Percentiles rank a stretch among this genome's conserved stretches.
Evolutionary conservation across 1,139 yeast species (phyloP).

Genomic region (Kodamaea plutei): DNA sequence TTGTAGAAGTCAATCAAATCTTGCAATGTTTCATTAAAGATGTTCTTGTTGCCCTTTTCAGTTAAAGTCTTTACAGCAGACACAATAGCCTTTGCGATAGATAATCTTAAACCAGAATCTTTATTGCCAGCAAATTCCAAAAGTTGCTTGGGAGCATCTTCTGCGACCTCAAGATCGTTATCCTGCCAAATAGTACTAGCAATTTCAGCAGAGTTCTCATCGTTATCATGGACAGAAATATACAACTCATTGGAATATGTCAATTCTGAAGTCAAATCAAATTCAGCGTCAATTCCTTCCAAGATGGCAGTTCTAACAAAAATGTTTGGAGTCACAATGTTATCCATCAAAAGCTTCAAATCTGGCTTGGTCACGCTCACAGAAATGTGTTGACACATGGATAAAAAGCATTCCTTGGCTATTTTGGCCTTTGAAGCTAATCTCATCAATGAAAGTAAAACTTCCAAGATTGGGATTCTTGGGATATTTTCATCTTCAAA

Average conservation of each 20-base stretch:
- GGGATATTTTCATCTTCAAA: constrained; percentile 68
- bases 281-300: constrained; percentile 83
- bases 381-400: constrained; percentile 73
- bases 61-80: constrained; percentile 34
- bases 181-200: constrained; percentile 88
- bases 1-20: constrained; percentile 52
- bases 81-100: constrained; percentile 62
- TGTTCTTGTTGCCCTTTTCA: constrained; percentile 15
- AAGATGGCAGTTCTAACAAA: constrained; percentile 77
- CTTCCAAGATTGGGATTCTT: constrained; percentile 57
- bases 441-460: constrained; percentile 62
- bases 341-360: constrained; percentile 54
- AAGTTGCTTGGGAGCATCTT: constrained; percentile 43
- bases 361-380: constrained; percentile 55
- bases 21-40: constrained; percentile 36
- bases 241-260: constrained; percentile 65
- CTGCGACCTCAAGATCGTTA: constrained; percentile 49
- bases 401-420: constrained; percentile 76
- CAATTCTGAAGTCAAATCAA: constrained; percentile 58
- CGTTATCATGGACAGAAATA: constrained; percentile 76
- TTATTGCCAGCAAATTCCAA: constrained; percentile 46
- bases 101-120: constrained; percentile 63
- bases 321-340: constrained; percentile 55
- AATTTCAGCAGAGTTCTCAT: constrained; percentile 54
- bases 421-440: constrained; percentile 75